Evolutionary conservation across 176 grass and related monocot species (phyloP).

Genomic region (Phoenix dactylifera): DNA sequence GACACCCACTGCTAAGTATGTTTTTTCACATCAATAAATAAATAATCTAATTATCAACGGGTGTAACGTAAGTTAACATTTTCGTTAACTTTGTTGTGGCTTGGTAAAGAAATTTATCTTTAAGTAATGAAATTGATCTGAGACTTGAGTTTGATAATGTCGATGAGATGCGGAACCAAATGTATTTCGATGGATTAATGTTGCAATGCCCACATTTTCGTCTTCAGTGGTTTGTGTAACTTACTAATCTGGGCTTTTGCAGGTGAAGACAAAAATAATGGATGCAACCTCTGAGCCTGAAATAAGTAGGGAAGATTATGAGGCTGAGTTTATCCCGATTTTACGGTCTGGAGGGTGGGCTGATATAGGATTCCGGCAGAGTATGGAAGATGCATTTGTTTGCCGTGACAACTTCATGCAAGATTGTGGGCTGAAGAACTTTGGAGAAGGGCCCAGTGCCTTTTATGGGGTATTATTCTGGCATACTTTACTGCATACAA

Average conservation of each 20-base stretch:
- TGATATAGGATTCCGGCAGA: constrained; percentile 58
- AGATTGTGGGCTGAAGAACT: constrained; percentile 53
- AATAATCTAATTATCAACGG: no score
- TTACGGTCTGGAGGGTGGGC: constrained; percentile 70
- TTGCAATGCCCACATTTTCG: not conserved
- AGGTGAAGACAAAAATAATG: constrained; percentile 46
- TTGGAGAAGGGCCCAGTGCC: constrained; percentile 49
- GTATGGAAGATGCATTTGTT: constrained; percentile 85
- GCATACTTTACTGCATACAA: no score
- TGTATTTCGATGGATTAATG: no score
- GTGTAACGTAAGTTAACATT: no score
- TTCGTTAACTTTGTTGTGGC: no score
- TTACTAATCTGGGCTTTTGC: constrained; percentile 25
- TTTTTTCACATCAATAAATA: no score
- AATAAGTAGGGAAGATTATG: constrained; percentile 35
- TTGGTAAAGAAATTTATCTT: no score
- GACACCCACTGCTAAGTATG: no score
- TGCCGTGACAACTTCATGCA: constrained; percentile 62
- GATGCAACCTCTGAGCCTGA: constrained; percentile 25
- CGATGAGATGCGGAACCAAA: no score
- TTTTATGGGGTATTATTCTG: constrained; percentile 65
- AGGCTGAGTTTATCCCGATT: constrained; percentile 47
- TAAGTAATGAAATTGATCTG: no score
- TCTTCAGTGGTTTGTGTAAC: not conserved
- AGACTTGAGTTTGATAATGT: no score